Evolutionary conservation across 2,329 filamentous ascomycete genomes (phyloP), one percentile per base, ranked within the genome.

Genomic region (Talaromyces sp.): DNA sequence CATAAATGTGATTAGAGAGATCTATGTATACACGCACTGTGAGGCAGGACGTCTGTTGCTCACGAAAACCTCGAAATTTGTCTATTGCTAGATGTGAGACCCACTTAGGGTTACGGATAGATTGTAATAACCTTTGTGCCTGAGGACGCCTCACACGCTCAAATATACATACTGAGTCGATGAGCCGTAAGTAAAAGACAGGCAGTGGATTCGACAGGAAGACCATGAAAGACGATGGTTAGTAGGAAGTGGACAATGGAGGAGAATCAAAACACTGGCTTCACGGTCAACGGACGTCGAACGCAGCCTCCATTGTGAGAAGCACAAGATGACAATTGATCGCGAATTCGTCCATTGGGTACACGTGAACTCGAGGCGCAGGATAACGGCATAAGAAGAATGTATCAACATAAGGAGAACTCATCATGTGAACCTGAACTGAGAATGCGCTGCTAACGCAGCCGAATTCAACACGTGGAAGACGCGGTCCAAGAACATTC

Each of bases 401-500:
- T 62, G 61, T 45, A 35, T 3, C 35, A 54, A 27, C 49, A 35
- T 37, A 52, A 37, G 27, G n/a, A 50, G 9, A 37, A 56, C 33
- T 25, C 25, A 56, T 62, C 61, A 57, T 25, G 49, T 56, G 37
- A 37, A 45, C 50, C 17, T 22, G 7, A 31, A 9, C 47, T 13
- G 45, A 56, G 37, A 62, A 62, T 62, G 49, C 37, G 9, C 33
- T 52, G 45, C 31, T 27, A 52, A 62, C 22, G 25, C 22, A 62
- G 56, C 17, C 56, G 7, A 59, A 43, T 9, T 19, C 56, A 45
- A 62, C 61, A 62, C 50, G 61, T 62, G 61, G 61, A 62, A 50
- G 57, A 62, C 61, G 61, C 61, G 61, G 49, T 62, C 15, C 19
- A 52, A 25, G 39, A 62, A 54, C 61, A 62, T 63, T 57, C 37